Conservation (phyloP, 805 yeast genomes). For the Isabelozyma rhagii region DNA sequence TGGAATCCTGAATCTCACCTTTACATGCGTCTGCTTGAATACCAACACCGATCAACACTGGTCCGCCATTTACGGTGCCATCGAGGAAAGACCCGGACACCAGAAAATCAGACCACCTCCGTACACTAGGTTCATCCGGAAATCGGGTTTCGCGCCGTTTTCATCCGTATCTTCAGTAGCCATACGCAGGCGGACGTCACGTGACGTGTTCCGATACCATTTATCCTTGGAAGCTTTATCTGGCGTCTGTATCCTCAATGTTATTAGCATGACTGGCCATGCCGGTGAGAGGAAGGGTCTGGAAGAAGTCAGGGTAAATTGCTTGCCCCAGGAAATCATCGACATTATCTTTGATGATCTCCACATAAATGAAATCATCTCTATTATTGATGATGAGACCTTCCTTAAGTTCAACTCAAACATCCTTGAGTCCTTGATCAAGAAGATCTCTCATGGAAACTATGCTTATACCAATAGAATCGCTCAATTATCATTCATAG, state of each 20-base stretch:
- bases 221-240: no score
- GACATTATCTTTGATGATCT: neutral
- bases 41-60: no score
- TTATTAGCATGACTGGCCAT: neutral
- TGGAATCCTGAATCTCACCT: no score
- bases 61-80: no score
- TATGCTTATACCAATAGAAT: constrained; percentile 9
- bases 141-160: no score
- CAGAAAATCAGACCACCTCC: no score
- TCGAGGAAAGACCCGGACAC: no score
- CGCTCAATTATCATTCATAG: constrained; percentile 8
- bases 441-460: neutral
- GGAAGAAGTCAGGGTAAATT: neutral
- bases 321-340: neutral
- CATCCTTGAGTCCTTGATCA: neutral
- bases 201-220: neutral
- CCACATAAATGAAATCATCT: neutral
- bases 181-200: no score
- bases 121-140: no score
- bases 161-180: no score
- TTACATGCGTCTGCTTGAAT: no score
- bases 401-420: neutral
- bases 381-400: neutral
- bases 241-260: neutral
- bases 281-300: neutral